Evolutionary conservation across 140 eudicot species (phyloP).

Genomic region (Erigeron philadelphicus): DNA sequence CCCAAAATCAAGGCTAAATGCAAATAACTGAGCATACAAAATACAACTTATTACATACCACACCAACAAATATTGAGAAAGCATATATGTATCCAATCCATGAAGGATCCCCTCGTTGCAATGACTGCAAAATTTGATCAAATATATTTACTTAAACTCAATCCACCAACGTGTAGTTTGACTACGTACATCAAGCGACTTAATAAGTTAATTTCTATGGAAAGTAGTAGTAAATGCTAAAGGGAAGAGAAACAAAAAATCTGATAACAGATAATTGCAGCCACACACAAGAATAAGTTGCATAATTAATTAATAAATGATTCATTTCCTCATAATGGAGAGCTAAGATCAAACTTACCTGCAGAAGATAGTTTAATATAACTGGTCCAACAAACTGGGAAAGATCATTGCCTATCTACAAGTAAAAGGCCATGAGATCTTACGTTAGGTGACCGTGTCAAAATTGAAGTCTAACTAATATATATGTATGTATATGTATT

Average conservation of each 20-base stretch:
- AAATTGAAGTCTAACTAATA: slow-evolving; percentile 14
- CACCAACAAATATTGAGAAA: slow-evolving; percentile 79
- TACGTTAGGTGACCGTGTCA: slow-evolving; percentile 16
- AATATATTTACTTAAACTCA: neutral
- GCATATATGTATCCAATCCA: slow-evolving; percentile 91
- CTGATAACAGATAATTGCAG: slow-evolving; percentile 4
- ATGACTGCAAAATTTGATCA: slow-evolving; percentile 50
- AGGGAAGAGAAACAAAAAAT: neutral
- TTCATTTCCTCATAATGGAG: slow-evolving; percentile 9
- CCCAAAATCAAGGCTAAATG: slow-evolving; percentile 6
- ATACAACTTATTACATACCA: slow-evolving; percentile 54
- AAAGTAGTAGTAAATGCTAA: slow-evolving; percentile 6
- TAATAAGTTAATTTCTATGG: slow-evolving; percentile 13
- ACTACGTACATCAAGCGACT: neutral
- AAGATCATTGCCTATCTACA: slow-evolving; percentile 87
- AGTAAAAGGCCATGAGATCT: slow-evolving; percentile 16
- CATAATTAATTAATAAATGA: slow-evolving; percentile 8
- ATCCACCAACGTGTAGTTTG: neutral
- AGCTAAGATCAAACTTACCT: slow-evolving; percentile 40
- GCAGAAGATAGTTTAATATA: slow-evolving; percentile 61
- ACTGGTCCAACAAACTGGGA: slow-evolving; percentile 93
- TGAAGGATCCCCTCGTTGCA: slow-evolving; percentile 94
- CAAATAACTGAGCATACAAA: neutral
- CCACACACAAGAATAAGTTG: slow-evolving; percentile 8
- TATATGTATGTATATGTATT: neutral